These are phyloP conservation scores for Daedalea quercina DNA, from an alignment of 768 basidiomycete species.

Conservation along the genomic window DNA sequence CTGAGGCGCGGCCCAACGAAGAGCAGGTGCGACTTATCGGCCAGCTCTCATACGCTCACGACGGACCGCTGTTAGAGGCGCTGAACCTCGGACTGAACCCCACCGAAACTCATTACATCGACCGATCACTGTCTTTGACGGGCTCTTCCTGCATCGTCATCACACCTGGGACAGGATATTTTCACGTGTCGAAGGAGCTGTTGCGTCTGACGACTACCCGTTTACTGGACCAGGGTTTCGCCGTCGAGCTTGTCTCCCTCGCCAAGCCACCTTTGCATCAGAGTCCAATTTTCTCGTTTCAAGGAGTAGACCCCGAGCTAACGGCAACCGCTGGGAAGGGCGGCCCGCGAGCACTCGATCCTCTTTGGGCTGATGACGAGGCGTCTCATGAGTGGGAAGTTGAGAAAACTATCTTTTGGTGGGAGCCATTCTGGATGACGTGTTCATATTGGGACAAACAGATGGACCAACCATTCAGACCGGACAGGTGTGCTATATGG, in stretches of 20 bases:
- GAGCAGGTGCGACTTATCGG: conserved; percentile 69
- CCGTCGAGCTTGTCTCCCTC: conserved; percentile 80
- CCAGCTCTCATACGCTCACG: conserved; percentile 78
- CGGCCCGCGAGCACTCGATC: conserved; percentile 49
- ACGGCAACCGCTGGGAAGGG: conserved; percentile 42
- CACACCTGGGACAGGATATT: conserved; percentile 92
- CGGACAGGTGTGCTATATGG: conserved; percentile 51
- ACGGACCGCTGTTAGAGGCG: conserved; percentile 93
- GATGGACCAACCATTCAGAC: conserved; percentile 76
- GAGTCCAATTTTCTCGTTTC: conserved; percentile 90
- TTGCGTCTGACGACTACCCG: conserved; percentile 89
- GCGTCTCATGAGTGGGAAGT: conserved; percentile 25
- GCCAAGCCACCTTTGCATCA: conserved; percentile 90
- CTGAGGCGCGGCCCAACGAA: conserved; percentile 16
- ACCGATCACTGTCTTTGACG: conserved; percentile 87
- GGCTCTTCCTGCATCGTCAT: conserved; percentile 80
- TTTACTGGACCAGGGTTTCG: conserved; percentile 90
- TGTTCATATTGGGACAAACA: conserved; percentile 85
- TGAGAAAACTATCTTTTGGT: conserved; percentile 66
- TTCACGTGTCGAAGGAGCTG: conserved; percentile 84
- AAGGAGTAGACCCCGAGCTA: conserved; percentile 50
- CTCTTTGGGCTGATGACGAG: conserved; percentile 70
- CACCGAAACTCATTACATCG: conserved; percentile 91
- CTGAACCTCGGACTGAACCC: conserved; percentile 90
- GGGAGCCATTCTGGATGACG: conserved; percentile 86